Conservation (phyloP, 768 basidiomycete genomes). For the Termitomyces sp. region DNA sequence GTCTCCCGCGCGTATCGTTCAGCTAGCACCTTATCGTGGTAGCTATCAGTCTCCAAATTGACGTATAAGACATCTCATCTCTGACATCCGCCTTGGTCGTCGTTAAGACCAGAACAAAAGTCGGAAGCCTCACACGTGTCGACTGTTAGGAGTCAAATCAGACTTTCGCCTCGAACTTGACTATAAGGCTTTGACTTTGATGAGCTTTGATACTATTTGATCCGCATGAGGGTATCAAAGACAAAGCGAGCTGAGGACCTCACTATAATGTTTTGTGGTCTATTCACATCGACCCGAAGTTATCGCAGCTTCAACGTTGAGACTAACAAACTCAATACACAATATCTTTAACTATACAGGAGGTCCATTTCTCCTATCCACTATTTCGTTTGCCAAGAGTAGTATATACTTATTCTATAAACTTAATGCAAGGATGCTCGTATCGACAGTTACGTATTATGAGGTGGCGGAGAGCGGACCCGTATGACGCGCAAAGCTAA, state of each 20-base stretch:
- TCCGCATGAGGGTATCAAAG: too few relatives aligned
- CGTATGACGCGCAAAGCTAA: background rate
- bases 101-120: too few relatives aligned
- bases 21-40: constrained; percentile 1
- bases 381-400: background rate
- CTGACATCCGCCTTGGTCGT: constrained; percentile 12
- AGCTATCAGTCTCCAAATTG: constrained; percentile 1
- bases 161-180: too few relatives aligned
- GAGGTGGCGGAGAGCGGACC: background rate
- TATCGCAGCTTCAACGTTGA: background rate
- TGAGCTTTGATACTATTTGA: too few relatives aligned
- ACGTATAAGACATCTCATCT: constrained; percentile 10
- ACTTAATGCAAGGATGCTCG: background rate
- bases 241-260: too few relatives aligned
- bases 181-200: too few relatives aligned
- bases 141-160: background rate
- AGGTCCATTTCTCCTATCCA: background rate
- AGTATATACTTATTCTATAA: background rate
- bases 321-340: background rate
- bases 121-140: constrained; percentile 16
- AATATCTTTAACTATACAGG: background rate
- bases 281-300: background rate
- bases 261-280: too few relatives aligned
- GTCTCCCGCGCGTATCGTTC: constrained; percentile 17
- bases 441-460: background rate